phyloP scores from a whole-genome alignment of 2,329 filamentous ascomycete genomes.

The Botryotinia globosa region DNA sequence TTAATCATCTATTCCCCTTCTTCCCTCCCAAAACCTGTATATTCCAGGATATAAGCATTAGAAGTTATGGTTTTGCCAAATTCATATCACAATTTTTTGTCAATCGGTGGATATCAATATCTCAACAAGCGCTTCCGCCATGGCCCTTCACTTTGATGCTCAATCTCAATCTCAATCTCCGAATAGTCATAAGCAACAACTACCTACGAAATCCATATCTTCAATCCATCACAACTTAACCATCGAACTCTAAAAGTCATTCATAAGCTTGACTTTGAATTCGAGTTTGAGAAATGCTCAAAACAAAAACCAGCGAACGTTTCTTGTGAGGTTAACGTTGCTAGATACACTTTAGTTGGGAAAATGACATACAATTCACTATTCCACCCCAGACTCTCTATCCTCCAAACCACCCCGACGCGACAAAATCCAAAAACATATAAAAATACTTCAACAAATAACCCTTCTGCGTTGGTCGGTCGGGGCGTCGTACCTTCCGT shows the following conservation, averaged over 20 bases:
- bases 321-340: not conserved
- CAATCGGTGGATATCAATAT: not conserved
- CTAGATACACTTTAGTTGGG: not conserved
- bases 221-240: not conserved
- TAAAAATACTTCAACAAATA: too few species aligned
- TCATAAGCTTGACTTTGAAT: not conserved
- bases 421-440: too few species aligned
- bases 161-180: not conserved
- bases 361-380: too few species aligned
- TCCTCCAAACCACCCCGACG: rapidly evolving
- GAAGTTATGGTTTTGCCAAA: not conserved
- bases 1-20: not conserved
- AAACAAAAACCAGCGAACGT: not conserved
- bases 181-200: not conserved
- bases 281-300: not conserved
- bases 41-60: rapidly evolving
- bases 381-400: too few species aligned
- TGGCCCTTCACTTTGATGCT: not conserved
- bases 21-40: not conserved
- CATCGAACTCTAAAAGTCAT: not conserved
- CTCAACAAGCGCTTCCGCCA: too few species aligned
- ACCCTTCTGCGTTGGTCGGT: too few species aligned
- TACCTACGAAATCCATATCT: not conserved
- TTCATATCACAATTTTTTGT: not conserved
- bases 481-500: too few species aligned